Percentiles rank a stretch among this genome's conserved stretches.
Evolutionary conservation across 352 stramenopile species (phyloP).

Genomic region (Pythium plurisporium): DNA sequence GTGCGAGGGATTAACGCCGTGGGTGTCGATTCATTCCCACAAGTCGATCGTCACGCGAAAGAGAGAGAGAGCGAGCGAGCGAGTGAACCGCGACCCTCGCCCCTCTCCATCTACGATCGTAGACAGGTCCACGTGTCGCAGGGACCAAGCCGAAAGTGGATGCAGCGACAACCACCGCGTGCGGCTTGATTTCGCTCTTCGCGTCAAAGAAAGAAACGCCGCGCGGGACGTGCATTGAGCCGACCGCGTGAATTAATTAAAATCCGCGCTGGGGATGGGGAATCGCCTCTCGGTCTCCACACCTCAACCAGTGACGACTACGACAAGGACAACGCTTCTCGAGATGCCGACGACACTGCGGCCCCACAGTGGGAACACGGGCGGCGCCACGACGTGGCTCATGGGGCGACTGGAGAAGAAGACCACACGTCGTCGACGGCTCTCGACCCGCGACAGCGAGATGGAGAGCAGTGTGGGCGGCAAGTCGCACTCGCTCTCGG

Average conservation of each 20-base stretch:
- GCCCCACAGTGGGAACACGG: too few species aligned
- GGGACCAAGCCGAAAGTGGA: not conserved
- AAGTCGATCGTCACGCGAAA: too few species aligned
- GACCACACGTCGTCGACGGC: not conserved
- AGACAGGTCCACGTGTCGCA: conserved; percentile 8
- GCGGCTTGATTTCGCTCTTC: too few species aligned
- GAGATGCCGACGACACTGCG: not conserved
- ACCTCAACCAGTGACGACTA: not conserved
- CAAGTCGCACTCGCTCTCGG: conserved; percentile 51
- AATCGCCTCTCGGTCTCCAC: conserved; percentile 7
- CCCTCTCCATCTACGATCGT: conserved; percentile 8
- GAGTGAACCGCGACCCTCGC: too few species aligned
- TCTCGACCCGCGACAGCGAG: conserved; percentile 5
- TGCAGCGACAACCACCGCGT: conserved; percentile 9
- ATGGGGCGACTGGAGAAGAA: conserved; percentile 18
- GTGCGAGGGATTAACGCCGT: not conserved
- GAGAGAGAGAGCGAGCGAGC: too few species aligned
- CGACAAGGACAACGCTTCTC: not conserved
- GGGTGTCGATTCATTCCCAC: too few species aligned
- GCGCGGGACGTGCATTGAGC: too few species aligned
- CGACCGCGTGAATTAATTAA: too few species aligned
- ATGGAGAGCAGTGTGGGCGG: conserved; percentile 2
- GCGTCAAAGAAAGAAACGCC: not conserved
- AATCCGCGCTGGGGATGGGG: conserved; percentile 6
- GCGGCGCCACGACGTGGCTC: conserved; percentile 10